Base-by-base conservation (phyloP, 2,329 filamentous ascomycete species). In the Exserohilum rostratum region DNA sequence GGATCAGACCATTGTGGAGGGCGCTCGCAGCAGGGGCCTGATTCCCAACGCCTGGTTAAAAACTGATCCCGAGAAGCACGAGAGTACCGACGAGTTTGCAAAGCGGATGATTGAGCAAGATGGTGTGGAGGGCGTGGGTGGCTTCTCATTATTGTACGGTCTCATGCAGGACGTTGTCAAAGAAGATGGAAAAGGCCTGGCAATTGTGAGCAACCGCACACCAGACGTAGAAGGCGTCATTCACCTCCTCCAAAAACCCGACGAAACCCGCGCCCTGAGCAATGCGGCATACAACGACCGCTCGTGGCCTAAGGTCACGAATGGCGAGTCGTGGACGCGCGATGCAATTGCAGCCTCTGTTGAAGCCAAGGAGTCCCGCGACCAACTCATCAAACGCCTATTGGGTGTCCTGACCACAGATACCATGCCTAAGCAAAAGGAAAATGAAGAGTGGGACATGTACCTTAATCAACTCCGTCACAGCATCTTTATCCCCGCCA, bases 121-220 rank as follows among this genome's bases (percentile, higher is more conserved):
- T 17, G 79, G 82, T 2, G 80, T 84, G 6, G 77, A 82, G 56
- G 80, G 84, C 55, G 84, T 87, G 0, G 86, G 86, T 1, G 86
- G 86, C 0, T 88, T 88, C 68, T 87, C 83, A 57, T 73, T 88
- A 6, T 78, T 85, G 2, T 87, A 85, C 68, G 86, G 86, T 0
- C 74, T 79, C 47, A 68, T 86, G 22, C 77, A 79, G 27, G 79
- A 83, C 57, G 70, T 73, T 13, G 67, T 69, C 33, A 68, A 64
- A 45, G 48, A 47, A 11, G 52, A 48, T 10, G 57, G 27, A 9
- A 54, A 67, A n/a, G 50, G 46, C 1, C 70, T 88, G 29, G 82
- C 82, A 0, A 79, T 87, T 35, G 77, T 88, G n/a, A 87, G 84
- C 13, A 88, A 88, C 64, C 82, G 86, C 1, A 86, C 83, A 2